Percentiles rank a stretch among this genome's conserved stretches.
Evolutionary conservation across 1,284 basidiomycete species (phyloP).

Genomic region (Sanghuangporus sanghuang): DNA sequence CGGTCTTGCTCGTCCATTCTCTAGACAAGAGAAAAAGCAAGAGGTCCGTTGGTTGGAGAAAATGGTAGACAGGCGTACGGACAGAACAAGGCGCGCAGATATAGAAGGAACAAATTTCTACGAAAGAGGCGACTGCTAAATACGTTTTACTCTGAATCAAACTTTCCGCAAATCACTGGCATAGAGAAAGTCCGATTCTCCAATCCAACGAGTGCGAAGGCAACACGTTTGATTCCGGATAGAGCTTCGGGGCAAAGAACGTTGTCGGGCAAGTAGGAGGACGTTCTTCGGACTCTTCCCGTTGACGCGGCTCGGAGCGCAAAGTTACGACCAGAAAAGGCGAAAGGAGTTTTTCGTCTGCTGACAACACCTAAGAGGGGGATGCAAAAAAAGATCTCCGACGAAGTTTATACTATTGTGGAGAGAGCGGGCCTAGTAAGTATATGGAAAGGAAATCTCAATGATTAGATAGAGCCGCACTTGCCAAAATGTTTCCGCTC

Average conservation of each 20-base stretch:
- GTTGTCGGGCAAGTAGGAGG: conserved; percentile 4
- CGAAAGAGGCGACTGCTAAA: conserved; percentile 9
- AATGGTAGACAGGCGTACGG: background rate
- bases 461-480: conserved; percentile 2
- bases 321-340: conserved; percentile 2
- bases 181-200: conserved; percentile 5
- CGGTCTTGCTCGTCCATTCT: conserved; percentile 12
- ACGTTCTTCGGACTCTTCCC: conserved; percentile 3
- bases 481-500: conserved; percentile 11
- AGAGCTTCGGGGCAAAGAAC: conserved; percentile 2
- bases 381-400: conserved; percentile 12
- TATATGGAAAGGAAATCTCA: conserved; percentile 10
- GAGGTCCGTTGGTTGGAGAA: conserved; percentile 6
- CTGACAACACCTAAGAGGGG: conserved; percentile 8
- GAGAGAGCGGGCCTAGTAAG: conserved; percentile 12
- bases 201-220: conserved; percentile 7
- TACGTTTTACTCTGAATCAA: conserved; percentile 5
- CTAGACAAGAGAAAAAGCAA: background rate
- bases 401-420: conserved; percentile 11
- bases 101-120: conserved; percentile 9
- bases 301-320: background rate
- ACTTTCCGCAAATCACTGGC: background rate
- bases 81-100: conserved; percentile 7
- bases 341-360: conserved; percentile 4
- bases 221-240: background rate